A percentile compares a stretch with the other conserved stretches of the same genome.
Conservation (phyloP, 768 basidiomycete genomes). For the Auriculariales sp. region DNA sequence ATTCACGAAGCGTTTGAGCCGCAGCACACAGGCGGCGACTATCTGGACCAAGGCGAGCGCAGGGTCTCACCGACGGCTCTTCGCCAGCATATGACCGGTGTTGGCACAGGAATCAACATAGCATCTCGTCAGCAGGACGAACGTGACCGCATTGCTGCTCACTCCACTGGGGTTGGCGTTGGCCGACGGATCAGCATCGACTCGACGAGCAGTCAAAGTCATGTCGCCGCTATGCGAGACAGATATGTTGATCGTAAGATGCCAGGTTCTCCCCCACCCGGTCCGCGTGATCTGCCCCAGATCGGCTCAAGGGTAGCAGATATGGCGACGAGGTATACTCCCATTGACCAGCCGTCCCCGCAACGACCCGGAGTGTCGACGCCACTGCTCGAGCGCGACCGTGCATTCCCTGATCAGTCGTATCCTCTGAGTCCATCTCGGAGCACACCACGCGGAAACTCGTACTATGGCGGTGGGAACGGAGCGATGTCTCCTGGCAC, state of each 20-base stretch:
- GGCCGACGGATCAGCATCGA: slow-evolving; percentile 22
- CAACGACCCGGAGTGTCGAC: background rate
- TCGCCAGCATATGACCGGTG: background rate
- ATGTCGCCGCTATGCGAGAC: slow-evolving; percentile 57
- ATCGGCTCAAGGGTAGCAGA: slow-evolving; percentile 48
- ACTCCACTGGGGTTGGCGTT: background rate
- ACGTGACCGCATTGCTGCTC: background rate
- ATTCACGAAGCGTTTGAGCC: background rate
- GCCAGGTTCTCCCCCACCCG: slow-evolving; percentile 4
- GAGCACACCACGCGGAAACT: too few relatives aligned
- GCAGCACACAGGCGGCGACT: background rate
- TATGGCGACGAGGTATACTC: slow-evolving; percentile 48
- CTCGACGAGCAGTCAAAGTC: slow-evolving; percentile 37
- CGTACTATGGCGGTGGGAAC: too few relatives aligned
- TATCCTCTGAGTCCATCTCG: too few relatives aligned
- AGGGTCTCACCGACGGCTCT: background rate
- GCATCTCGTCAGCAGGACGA: background rate
- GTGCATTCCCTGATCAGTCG: too few relatives aligned
- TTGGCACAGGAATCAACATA: background rate
- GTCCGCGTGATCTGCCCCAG: slow-evolving; percentile 44
- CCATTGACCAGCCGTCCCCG: slow-evolving; percentile 20
- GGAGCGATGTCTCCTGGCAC: slow-evolving; percentile 6
- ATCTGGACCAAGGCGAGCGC: background rate
- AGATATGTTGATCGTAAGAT: slow-evolving; percentile 45
- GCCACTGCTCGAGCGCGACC: background rate